Conservation (phyloP, 75 land plant species). For the Pseudotsuga menziesii region DNA sequence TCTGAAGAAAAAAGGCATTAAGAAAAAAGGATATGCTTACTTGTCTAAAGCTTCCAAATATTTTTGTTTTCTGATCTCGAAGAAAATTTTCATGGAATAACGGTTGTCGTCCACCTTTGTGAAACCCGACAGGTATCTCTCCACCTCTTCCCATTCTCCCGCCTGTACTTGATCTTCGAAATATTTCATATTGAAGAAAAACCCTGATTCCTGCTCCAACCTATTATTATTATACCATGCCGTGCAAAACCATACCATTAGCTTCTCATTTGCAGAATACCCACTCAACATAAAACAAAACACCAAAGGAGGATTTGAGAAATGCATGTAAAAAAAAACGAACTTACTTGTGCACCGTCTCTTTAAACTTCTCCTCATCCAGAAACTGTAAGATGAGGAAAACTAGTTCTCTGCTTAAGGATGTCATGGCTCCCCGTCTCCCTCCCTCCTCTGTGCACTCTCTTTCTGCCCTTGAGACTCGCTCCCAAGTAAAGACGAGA, state of each 20-base stretch:
- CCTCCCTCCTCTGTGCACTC: slow-evolving; percentile 28
- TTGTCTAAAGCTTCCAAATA: slow-evolving; percentile 45
- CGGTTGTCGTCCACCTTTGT: slow-evolving; percentile 51
- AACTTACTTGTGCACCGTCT: slow-evolving; percentile 38
- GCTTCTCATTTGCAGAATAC: too few relatives aligned
- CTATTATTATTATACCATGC: slow-evolving; percentile 4
- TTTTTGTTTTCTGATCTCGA: slow-evolving; percentile 44
- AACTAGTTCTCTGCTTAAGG: slow-evolving; percentile 36
- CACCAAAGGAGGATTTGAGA: too few relatives aligned
- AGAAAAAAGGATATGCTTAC: slow-evolving; percentile 4
- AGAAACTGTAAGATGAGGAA: slow-evolving; percentile 42
- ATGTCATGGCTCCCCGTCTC: slow-evolving; percentile 47
- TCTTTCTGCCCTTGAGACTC: not conserved
- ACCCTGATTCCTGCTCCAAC: slow-evolving; percentile 40
- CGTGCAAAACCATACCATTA: too few relatives aligned
- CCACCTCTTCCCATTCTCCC: slow-evolving; percentile 49
- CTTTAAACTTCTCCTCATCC: slow-evolving; percentile 41
- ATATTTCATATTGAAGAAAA: slow-evolving; percentile 42
- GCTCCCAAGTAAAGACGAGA: too few relatives aligned
- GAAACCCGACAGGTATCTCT: slow-evolving; percentile 30
- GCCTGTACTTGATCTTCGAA: slow-evolving; percentile 46
- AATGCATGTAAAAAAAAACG: too few relatives aligned
- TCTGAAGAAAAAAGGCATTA: too few relatives aligned
- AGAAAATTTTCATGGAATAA: slow-evolving; percentile 47
- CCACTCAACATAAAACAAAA: too few relatives aligned